Evolutionary conservation across 495 filamentous ascomycete genomes (phyloP).

Genomic region (Lepraria neglecta): DNA sequence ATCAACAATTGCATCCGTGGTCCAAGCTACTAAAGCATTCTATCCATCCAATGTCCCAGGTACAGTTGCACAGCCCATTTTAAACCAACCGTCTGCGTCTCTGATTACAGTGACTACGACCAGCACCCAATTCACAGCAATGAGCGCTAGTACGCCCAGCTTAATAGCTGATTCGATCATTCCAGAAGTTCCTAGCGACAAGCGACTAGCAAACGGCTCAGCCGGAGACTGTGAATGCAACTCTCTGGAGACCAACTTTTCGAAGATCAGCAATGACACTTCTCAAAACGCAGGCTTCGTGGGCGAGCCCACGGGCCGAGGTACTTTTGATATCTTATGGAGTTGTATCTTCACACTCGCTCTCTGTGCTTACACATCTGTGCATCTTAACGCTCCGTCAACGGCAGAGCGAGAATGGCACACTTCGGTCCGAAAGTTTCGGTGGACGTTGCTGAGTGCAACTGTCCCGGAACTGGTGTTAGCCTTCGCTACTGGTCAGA

Average conservation of each 20-base stretch:
- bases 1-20: not conserved
- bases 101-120: not conserved
- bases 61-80: not conserved
- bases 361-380: slow-evolving; percentile 22
- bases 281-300: not conserved
- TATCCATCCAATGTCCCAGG: not conserved
- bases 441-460: slow-evolving; percentile 29
- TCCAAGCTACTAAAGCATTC: not conserved
- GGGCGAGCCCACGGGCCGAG: slow-evolving; percentile 19
- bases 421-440: slow-evolving; percentile 25
- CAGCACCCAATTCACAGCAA: not conserved
- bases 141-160: not conserved
- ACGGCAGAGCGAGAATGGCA: slow-evolving; percentile 10
- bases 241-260: not conserved
- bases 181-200: not conserved
- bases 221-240: not conserved
- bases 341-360: slow-evolving; percentile 22
- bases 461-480: slow-evolving; percentile 36
- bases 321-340: slow-evolving; percentile 30
- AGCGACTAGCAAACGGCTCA: not conserved
- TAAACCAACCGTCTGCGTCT: not conserved
- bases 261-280: not conserved
- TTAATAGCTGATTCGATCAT: not conserved
- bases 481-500: slow-evolving; percentile 32
- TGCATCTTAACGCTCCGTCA: slow-evolving; percentile 25